phyloP scores from a whole-genome alignment of 2,329 filamentous ascomycete genomes.

The Apiospora rasikravindrae region DNA sequence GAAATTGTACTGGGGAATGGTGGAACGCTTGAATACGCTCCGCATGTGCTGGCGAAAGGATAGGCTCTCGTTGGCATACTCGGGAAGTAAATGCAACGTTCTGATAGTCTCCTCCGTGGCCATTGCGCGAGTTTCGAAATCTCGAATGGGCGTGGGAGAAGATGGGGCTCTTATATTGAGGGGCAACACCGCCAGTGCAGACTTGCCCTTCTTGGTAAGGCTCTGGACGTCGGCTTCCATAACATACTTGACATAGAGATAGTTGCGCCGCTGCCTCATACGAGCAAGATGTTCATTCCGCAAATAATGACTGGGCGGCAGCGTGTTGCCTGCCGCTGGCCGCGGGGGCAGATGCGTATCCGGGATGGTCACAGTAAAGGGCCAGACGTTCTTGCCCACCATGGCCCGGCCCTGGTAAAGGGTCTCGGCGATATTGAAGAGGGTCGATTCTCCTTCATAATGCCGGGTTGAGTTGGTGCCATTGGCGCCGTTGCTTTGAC shows the following conservation, averaged over 20 bases:
- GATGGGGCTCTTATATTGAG: conserved; percentile 27
- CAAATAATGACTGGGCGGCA: background rate
- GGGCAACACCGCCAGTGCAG: conserved; percentile 30
- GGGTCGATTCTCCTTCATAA: conserved; percentile 21
- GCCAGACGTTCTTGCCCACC: conserved; percentile 30
- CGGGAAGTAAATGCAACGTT: conserved; percentile 39
- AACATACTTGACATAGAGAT: conserved; percentile 43
- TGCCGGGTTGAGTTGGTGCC: background rate
- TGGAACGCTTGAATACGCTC: conserved; percentile 39
- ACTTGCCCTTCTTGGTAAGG: background rate
- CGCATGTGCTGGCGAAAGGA: conserved; percentile 40
- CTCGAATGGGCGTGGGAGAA: conserved; percentile 26
- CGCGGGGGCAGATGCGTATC: conserved; percentile 12
- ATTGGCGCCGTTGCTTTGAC: background rate
- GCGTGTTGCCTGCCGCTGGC: conserved; percentile 6
- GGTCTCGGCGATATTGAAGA: conserved; percentile 34
- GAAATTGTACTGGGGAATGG: conserved; percentile 39
- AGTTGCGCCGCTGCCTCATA: conserved; percentile 22
- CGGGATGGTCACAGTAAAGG: conserved; percentile 37
- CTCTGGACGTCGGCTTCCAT: conserved; percentile 37
- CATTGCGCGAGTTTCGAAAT: conserved; percentile 23
- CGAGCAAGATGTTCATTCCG: background rate
- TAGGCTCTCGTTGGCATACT: conserved; percentile 32
- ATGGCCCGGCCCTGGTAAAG: conserved; percentile 18
- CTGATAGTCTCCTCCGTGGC: background rate